Percentiles rank a stretch among this genome's conserved stretches.
Conservation (phyloP, 495 filamentous ascomycete species). For the Rhizodiscina lignyota region DNA sequence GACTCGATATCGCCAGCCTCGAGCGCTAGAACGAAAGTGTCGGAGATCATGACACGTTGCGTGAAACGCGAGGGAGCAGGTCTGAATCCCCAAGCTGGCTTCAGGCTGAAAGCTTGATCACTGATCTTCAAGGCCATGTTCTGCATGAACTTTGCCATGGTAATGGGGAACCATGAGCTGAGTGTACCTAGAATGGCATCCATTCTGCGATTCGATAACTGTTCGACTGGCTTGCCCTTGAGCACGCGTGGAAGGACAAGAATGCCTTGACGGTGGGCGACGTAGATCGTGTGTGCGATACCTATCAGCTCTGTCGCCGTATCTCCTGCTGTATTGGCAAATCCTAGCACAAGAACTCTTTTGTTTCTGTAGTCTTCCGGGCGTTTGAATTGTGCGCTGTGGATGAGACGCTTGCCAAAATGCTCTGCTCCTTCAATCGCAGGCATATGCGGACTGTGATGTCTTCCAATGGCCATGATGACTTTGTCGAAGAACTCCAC, state of each 20-base stretch:
- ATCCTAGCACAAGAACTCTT: conserved; percentile 2
- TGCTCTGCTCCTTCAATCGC: neutral
- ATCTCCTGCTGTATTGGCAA: conserved; percentile 2
- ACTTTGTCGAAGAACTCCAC: conserved; percentile 5
- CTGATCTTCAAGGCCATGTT: neutral
- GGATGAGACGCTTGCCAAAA: conserved; percentile 1
- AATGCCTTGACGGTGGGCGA: neutral
- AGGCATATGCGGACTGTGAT: conserved; percentile 2
- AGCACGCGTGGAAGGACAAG: neutral
- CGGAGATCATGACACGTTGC: neutral
- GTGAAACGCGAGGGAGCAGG: neutral
- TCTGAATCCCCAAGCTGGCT: neutral
- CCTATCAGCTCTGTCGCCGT: conserved; percentile 1
- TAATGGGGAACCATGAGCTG: neutral
- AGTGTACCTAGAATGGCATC: neutral
- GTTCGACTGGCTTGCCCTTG: neutral
- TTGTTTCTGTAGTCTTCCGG: conserved; percentile 2
- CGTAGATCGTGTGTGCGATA: conserved; percentile 1
- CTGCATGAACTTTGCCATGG: neutral
- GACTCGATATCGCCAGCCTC: conserved; percentile 3
- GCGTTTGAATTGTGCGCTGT: conserved; percentile 1
- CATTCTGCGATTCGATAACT: neutral
- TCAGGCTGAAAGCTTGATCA: neutral
- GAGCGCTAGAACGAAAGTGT: conserved; percentile 3
- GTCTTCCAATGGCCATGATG: too few relatives aligned